Conservation (phyloP, 192 early-diverging fungal species). For the Coemansia brasiliensis region DNA sequence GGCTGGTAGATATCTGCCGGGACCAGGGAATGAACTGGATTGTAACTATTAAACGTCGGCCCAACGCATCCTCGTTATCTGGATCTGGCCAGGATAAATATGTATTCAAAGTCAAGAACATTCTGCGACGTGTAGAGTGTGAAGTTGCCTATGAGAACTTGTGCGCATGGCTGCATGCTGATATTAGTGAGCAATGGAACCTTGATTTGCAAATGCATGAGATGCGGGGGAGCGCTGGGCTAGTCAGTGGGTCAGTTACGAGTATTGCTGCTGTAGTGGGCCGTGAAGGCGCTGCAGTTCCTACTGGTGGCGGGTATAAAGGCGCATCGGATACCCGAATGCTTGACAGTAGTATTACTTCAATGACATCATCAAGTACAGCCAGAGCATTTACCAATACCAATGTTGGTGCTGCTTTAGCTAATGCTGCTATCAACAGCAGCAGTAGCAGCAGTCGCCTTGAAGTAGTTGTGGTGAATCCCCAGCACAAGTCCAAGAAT, state of each 20-base stretch:
- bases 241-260: conserved; percentile 3
- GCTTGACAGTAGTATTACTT: too few relatives aligned
- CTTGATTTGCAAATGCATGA: conserved; percentile 60
- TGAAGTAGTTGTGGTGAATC: conserved; percentile 40
- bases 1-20: conserved; percentile 60
- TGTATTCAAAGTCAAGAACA: conserved; percentile 71
- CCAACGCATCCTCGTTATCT: not conserved
- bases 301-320: too few relatives aligned
- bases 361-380: too few relatives aligned
- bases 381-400: too few relatives aligned
- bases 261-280: conserved; percentile 8
- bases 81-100: conserved; percentile 7
- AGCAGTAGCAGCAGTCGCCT: conserved; percentile 21
- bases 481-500: conserved; percentile 27
- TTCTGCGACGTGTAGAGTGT: conserved; percentile 67
- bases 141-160: conserved; percentile 64
- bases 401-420: not conserved
- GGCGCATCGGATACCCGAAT: too few relatives aligned
- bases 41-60: conserved; percentile 64
- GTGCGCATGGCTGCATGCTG: conserved; percentile 60
- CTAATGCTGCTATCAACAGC: not conserved
- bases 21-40: conserved; percentile 79
- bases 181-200: conserved; percentile 66
- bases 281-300: conserved; percentile 10
- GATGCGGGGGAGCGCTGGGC: conserved; percentile 9